Evolutionary conservation across 2,329 filamentous ascomycete genomes (phyloP).

Genomic region (Penicillium sp.): DNA sequence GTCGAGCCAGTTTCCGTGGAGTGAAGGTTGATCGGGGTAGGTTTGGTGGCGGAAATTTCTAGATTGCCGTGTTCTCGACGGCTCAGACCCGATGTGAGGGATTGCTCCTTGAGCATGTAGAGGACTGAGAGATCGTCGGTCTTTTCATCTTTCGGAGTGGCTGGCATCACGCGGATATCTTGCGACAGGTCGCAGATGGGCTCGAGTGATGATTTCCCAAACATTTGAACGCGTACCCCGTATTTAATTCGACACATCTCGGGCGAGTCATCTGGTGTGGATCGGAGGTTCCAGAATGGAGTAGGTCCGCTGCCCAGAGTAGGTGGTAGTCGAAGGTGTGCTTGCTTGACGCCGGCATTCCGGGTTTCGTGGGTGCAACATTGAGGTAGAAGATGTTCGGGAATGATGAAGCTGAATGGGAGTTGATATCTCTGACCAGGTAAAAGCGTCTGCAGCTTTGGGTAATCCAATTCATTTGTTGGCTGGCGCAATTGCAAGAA

Average conservation of each 20-base stretch:
- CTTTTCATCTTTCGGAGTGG: background rate
- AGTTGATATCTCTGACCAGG: constrained; percentile 4
- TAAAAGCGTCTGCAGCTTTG: background rate
- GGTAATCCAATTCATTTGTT: constrained; percentile 1
- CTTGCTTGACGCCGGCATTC: constrained; percentile 1
- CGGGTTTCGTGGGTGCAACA: constrained; percentile 6
- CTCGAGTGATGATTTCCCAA: background rate
- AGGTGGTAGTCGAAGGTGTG: constrained; percentile 5
- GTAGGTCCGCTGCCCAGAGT: constrained; percentile 1
- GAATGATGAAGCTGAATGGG: constrained; percentile 6
- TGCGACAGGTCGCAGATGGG: constrained; percentile 5
- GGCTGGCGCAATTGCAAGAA: constrained; percentile 6
- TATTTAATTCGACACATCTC: constrained; percentile 4
- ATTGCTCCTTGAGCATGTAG: constrained; percentile 5
- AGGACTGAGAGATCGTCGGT: background rate
- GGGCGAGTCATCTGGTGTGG: background rate
- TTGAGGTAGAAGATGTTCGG: background rate
- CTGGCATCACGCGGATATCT: constrained; percentile 3
- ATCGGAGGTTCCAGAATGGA: constrained; percentile 3
- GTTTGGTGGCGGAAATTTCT: constrained; percentile 4
- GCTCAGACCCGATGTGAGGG: background rate
- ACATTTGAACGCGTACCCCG: background rate
- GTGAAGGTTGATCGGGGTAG: background rate
- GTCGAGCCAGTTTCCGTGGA: background rate
- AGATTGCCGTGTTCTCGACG: background rate